Conservation (phyloP, 164 flowering plant species). For the Nymphaea thermarum region DNA sequence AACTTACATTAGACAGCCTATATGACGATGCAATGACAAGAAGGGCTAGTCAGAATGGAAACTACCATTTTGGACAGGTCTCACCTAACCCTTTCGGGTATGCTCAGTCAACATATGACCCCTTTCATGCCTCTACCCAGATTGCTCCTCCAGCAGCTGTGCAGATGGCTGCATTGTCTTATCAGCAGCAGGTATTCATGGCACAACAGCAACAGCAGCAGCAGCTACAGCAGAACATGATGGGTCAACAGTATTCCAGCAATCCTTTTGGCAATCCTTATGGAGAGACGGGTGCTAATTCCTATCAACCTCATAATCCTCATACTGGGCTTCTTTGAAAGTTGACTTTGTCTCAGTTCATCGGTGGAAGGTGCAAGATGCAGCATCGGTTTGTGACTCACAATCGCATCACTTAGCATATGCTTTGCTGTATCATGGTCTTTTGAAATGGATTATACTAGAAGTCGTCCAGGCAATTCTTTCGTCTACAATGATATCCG, state of each 20-base stretch:
- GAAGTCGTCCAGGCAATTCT: too few species aligned
- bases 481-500: too few species aligned
- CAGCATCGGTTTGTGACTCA: too few species aligned
- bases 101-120: constrained; percentile 12
- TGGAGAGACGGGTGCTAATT: constrained; percentile 4
- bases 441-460: too few species aligned
- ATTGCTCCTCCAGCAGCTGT: constrained; percentile 14
- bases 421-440: too few species aligned
- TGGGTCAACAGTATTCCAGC: constrained; percentile 5
- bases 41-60: constrained; percentile 13
- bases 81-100: constrained; percentile 23
- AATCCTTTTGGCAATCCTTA: constrained; percentile 24
- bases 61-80: constrained; percentile 12
- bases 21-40: constrained; percentile 22
- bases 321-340: neutral
- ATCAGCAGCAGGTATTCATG: constrained; percentile 19
- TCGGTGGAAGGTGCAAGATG: too few species aligned
- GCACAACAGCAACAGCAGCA: constrained; percentile 18
- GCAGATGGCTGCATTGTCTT: constrained; percentile 18
- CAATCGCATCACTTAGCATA: too few species aligned
- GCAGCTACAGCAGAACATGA: neutral
- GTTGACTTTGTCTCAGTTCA: neutral
- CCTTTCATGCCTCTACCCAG: constrained; percentile 11
- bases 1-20: constrained; percentile 26
- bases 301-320: constrained; percentile 5